Evolutionary conservation across 2,329 filamentous ascomycete species (phyloP).

Genomic region (Phialophora tarda): DNA sequence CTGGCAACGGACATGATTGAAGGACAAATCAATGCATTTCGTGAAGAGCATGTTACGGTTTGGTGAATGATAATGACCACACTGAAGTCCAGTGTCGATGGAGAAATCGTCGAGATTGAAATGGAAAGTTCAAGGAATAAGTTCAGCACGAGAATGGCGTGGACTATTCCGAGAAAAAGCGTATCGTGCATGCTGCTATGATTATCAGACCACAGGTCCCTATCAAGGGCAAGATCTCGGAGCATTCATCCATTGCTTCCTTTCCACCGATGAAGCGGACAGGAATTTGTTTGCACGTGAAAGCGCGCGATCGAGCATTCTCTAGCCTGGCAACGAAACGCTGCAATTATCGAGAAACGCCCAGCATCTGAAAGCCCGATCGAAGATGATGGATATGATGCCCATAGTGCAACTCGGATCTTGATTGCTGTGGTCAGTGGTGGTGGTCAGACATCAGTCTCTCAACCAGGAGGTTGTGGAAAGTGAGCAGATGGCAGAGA

Average conservation of each 20-base stretch:
- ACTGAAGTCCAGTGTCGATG: slow-evolving; percentile 33
- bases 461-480: slow-evolving; percentile 43
- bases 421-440: slow-evolving; percentile 40
- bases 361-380: slow-evolving; percentile 43
- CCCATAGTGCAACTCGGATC: slow-evolving; percentile 47
- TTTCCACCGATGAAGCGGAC: slow-evolving; percentile 46
- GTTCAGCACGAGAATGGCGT: slow-evolving; percentile 38
- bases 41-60: slow-evolving; percentile 39
- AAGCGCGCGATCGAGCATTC: slow-evolving; percentile 43
- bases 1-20: no score
- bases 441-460: slow-evolving; percentile 38
- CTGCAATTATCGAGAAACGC: slow-evolving; percentile 46
- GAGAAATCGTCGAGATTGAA: slow-evolving; percentile 40
- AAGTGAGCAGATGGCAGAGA: slow-evolving; percentile 32
- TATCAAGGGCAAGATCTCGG: slow-evolving; percentile 51
- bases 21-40: slow-evolving; percentile 32
- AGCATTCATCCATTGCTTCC: slow-evolving; percentile 51
- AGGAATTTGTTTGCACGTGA: slow-evolving; percentile 38
- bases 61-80: slow-evolving; percentile 36
- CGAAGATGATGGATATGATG: slow-evolving; percentile 42
- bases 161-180: background rate
- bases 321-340: slow-evolving; percentile 59
- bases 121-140: slow-evolving; percentile 34
- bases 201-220: slow-evolving; percentile 42
- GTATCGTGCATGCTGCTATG: background rate